Evolutionary conservation across 163 green algal genomes (phyloP), one percentile per base, ranked within the genome.

Genomic region (Coccomyxa subellipsoidea): DNA sequence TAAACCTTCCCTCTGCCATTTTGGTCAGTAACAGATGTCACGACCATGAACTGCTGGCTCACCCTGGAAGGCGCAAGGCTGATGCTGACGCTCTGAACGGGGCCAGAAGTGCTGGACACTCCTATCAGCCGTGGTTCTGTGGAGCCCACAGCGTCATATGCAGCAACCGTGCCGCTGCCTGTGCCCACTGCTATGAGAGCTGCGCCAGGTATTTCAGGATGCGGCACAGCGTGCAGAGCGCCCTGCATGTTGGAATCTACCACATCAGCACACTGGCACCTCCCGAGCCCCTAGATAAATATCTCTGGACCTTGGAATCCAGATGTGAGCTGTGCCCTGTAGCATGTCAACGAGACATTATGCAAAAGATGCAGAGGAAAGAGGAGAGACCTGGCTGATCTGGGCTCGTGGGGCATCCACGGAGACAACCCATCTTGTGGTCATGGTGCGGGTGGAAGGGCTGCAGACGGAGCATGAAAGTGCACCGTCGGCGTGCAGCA

Each of bases 391-490:
- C 47, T 59, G 47, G 15, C 15, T 8, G 47, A 59, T 59, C 15
- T 59, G 21, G 3, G 5, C 15, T 73, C 66, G 66, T 32, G 66
- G 10, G 18, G 27, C 29, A 7, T 82, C 71, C 71, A 78, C 36
- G 34, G 37, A 73, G 38, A 82, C n/a, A 18, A 31, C 53, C 82
- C 82, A 85, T 15, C 71, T 32, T 7, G 70, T 80, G 25, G 53
- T n/a, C 31, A 82, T 35, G 40, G 47, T 54, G 76, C 77, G 78
- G 53, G 75, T 37, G 81, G 71, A 23, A 29, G 38, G 72, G 10
- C 69, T 83, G 59, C 93, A 84, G 29, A 71, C 76, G 82, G 92
- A 95, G 12, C 87, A 85, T 4, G 89, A 77, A 83, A 95, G 81
- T 35, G 78, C 75, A 69, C 89, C 90, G 71, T 95, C 92, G 0